A percentile compares a stretch with the other conserved stretches of the same genome.
Conservation (phyloP, 1,284 basidiomycete species). For the Taiwanofungus camphoratus region DNA sequence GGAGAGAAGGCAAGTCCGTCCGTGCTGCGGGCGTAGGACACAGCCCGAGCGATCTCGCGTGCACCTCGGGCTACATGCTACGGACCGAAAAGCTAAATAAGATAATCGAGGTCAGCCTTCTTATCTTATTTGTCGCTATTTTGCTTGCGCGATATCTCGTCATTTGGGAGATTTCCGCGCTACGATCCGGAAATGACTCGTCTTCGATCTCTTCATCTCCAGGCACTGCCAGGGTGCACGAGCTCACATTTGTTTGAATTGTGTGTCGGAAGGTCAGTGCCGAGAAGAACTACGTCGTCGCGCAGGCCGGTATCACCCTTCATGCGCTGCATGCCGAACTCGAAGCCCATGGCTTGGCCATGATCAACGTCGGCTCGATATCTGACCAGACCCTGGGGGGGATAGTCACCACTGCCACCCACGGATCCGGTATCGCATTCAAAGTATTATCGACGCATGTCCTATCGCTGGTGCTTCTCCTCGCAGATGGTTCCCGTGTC, state of each 20-base stretch:
- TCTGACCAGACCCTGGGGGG: slow-evolving; percentile 97
- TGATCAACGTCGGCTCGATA: slow-evolving; percentile 94
- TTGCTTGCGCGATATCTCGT: slow-evolving; percentile 19
- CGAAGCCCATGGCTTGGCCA: slow-evolving; percentile 68
- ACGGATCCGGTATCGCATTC: slow-evolving; percentile 83
- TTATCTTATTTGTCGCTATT: slow-evolving; percentile 24
- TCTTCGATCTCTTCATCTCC: slow-evolving; percentile 12
- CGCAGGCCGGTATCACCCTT: slow-evolving; percentile 77
- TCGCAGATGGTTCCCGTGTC: slow-evolving; percentile 66
- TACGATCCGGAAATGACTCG: slow-evolving; percentile 10
- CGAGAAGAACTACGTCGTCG: slow-evolving; percentile 65
- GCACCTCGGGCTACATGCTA: slow-evolving; percentile 81
- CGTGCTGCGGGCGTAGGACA: slow-evolving; percentile 89
- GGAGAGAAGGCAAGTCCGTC: slow-evolving; percentile 65
- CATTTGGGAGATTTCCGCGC: slow-evolving; percentile 25
- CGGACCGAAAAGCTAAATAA: slow-evolving; percentile 67
- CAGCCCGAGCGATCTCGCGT: slow-evolving; percentile 89
- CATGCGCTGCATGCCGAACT: slow-evolving; percentile 67
- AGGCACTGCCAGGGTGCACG: slow-evolving; percentile 17
- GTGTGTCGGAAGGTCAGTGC: slow-evolving; percentile 65
- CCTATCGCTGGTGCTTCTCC: slow-evolving; percentile 66
- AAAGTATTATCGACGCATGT: slow-evolving; percentile 85
- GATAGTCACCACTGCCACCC: slow-evolving; percentile 90
- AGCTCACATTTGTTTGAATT: not conserved
- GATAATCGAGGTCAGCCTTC: slow-evolving; percentile 63